A percentile compares a stretch with the other conserved stretches of the same genome.
phyloP scores from a whole-genome alignment of 1,139 yeast genomes.

The Taphrina flavorubra region DNA sequence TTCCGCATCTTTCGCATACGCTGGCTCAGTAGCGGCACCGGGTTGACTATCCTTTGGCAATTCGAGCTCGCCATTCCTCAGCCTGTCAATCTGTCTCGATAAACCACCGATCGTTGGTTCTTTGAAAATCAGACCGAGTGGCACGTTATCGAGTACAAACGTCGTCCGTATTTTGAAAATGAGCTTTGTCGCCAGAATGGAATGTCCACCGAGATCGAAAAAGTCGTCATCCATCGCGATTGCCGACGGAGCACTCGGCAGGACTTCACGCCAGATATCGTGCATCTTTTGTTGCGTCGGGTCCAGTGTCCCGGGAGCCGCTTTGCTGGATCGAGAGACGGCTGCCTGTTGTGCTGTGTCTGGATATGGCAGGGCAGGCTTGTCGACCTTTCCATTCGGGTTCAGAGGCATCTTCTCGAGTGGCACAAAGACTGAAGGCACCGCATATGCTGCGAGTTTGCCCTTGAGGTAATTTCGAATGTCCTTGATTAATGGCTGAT shows the following conservation, averaged over 20 bases:
- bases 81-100: constrained; percentile 71
- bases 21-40: constrained; percentile 48
- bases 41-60: constrained; percentile 33
- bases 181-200: constrained; percentile 95
- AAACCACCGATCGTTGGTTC: constrained; percentile 82
- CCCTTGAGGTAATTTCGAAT: constrained; percentile 81
- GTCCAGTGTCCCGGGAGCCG: constrained; percentile 58
- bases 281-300: constrained; percentile 70
- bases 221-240: constrained; percentile 82
- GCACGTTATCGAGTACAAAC: constrained; percentile 71
- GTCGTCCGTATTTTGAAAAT: constrained; percentile 85
- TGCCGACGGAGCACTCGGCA: constrained; percentile 83
- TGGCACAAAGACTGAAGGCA: constrained; percentile 90
- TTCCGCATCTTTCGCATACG: constrained; percentile 76
- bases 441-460: constrained; percentile 89
- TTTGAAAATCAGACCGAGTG: constrained; percentile 86
- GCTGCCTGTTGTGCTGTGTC: constrained; percentile 80
- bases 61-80: constrained; percentile 57
- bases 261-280: constrained; percentile 81
- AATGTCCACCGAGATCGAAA: constrained; percentile 97
- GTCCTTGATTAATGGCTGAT: constrained; percentile 76
- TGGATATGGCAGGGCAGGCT: constrained; percentile 96
- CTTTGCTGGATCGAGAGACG: constrained; percentile 59
- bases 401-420: constrained; percentile 84
- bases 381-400: constrained; percentile 98